Evolutionary conservation across 441 rosid species (phyloP).

Genomic region (Euphorbia celastroides): DNA sequence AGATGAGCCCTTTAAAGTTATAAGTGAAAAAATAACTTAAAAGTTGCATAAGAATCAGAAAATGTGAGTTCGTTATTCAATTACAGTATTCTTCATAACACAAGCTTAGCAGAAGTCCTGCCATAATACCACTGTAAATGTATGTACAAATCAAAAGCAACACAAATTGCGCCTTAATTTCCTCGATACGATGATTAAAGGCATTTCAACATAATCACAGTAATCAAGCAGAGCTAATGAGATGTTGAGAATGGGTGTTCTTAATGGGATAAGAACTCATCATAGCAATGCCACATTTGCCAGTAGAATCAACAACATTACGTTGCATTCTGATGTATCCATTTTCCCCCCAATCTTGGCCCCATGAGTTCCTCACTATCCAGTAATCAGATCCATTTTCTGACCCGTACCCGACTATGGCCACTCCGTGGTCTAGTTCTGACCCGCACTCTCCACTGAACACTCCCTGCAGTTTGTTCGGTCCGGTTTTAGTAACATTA

Average conservation of each 20-base stretch:
- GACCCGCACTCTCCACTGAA: constrained; percentile 65
- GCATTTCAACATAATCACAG: too few relatives aligned
- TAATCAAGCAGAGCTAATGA: constrained; percentile 35
- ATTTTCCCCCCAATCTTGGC: constrained; percentile 58
- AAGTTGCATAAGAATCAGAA: too few relatives aligned
- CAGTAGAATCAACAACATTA: constrained; percentile 33
- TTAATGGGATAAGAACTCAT: constrained; percentile 73
- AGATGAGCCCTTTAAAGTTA: too few relatives aligned
- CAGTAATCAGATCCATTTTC: constrained; percentile 60
- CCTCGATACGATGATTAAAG: too few relatives aligned
- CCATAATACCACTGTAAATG: too few relatives aligned
- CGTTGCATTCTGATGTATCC: constrained; percentile 69
- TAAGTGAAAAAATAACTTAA: too few relatives aligned
- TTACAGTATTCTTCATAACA: too few relatives aligned
- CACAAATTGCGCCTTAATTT: too few relatives aligned
- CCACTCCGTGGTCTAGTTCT: constrained; percentile 67
- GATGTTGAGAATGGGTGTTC: constrained; percentile 36
- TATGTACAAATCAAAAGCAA: too few relatives aligned
- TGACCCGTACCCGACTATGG: constrained; percentile 68
- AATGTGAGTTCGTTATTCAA: too few relatives aligned
- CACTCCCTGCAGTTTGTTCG: constrained; percentile 42
- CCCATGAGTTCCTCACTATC: constrained; percentile 81
- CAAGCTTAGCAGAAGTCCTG: too few relatives aligned
- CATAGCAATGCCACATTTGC: constrained; percentile 82
- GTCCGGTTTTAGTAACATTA: too few relatives aligned